Evolutionary conservation across 495 filamentous ascomycete species (phyloP), one percentile per base, ranked within the genome.

Genomic region (Lasiosphaeria hispida): DNA sequence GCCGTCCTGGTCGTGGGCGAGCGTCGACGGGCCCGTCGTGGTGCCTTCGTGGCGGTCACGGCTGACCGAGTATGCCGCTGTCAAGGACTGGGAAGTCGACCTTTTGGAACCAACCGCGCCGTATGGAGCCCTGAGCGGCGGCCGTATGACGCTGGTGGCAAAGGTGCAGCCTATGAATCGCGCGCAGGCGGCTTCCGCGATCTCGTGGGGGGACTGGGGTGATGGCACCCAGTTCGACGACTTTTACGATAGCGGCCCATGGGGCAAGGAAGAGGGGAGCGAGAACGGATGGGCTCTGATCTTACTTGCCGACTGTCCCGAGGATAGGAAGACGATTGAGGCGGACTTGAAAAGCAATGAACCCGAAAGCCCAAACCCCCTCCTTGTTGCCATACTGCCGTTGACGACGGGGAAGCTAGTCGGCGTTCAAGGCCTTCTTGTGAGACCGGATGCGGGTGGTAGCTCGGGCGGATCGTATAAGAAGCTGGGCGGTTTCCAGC

Each of bases 1-100:
- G 33, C 48, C 48, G 30, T 52, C 48, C 3, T 52, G 48, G 48
- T 52, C 48, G 1, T 52, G 48, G 48, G 48, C 48, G 33, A 39
- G 33, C 13, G 38, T 52, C 34, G 48, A 52, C 1, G 48, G 48
- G 1, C 48, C 48, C 1, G 33, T 39, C 9, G 7, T 1, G 33
- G 17, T 52, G 34, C 7, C 13, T 9, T 33, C 33, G n/a, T 7
- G 10, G n/a, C 17, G 35, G 3, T 47, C n/a, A 10, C 2, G 43
- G 23, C 23, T 30, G 3, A 17, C 17, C 3, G 10, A 14, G 9
- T 47, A 15, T 13, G 43, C 43, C 43, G 9, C 10, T 3, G 43
- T 47, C 9, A 13, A 6, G 43, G 1, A 1, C n/a, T 47, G 43
- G 13, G 17, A 19, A 3, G 3, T 17, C 13, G 13, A 47, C 1